These are phyloP conservation scores for Dysphania ambrosioides DNA, from an alignment of 148 eudicot genomes.

Conservation along the genomic window DNA sequence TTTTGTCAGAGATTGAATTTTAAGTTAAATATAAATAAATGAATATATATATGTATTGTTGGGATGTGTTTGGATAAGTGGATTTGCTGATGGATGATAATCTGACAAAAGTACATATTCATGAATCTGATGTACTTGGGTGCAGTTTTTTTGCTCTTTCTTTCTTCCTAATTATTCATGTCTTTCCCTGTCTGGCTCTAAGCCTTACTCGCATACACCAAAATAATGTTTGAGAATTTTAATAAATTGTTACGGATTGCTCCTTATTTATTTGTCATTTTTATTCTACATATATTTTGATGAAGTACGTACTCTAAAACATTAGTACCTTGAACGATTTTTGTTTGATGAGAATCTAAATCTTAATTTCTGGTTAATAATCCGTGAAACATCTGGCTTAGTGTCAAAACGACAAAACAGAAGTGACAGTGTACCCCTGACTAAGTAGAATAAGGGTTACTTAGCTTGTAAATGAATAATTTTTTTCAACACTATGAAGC, in stretches of 20 bases:
- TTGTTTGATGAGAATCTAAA: background rate
- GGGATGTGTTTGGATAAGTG: constrained; percentile 29
- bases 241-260: no score
- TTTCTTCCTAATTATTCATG: constrained; percentile 20
- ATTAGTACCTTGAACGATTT: no score
- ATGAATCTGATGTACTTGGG: constrained; percentile 21
- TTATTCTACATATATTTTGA: no score
- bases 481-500: background rate
- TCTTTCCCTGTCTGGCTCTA: constrained; percentile 17
- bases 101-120: constrained; percentile 27
- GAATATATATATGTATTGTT: background rate
- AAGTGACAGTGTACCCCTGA: background rate
- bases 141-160: background rate
- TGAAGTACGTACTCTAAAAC: no score
- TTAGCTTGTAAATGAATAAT: constrained; percentile 18
- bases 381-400: constrained; percentile 8
- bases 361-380: background rate
- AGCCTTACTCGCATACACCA: constrained; percentile 10
- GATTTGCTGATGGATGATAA: constrained; percentile 25
- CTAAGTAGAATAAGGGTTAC: constrained; percentile 5
- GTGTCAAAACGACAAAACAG: constrained; percentile 12
- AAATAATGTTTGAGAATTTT: background rate
- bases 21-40: background rate
- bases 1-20: background rate
- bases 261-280: no score